These are phyloP conservation scores for Pyrenochaeta sp. DNA, from an alignment of 2,329 filamentous ascomycete genomes.

Conservation along the genomic window DNA sequence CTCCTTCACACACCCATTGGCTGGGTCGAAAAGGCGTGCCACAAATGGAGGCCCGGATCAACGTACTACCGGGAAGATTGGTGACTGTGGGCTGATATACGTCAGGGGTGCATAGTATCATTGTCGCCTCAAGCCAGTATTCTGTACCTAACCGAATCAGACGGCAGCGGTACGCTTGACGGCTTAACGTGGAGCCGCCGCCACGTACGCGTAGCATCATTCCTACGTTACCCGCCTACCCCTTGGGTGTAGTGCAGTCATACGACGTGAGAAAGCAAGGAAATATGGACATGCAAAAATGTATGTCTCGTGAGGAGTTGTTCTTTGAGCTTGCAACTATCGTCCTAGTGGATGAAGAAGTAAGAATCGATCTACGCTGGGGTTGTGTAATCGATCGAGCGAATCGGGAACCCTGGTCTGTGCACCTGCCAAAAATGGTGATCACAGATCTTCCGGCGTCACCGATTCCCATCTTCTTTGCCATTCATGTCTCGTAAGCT, in stretches of 20 bases:
- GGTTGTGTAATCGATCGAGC: constrained; percentile 21
- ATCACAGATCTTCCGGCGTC: background rate
- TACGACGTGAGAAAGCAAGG: constrained; percentile 5
- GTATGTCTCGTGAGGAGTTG: background rate
- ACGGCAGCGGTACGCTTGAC: constrained; percentile 13
- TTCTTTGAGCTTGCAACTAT: background rate
- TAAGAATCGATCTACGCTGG: constrained; percentile 19
- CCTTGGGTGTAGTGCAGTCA: constrained; percentile 10
- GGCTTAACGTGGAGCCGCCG: constrained; percentile 21
- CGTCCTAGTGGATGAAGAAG: background rate
- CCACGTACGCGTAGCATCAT: constrained; percentile 14
- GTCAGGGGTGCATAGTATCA: constrained; percentile 20
- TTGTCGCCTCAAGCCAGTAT: constrained; percentile 19
- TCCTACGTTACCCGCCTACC: background rate
- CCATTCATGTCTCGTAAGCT: background rate
- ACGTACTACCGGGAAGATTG: constrained; percentile 8
- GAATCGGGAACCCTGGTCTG: constrained; percentile 6
- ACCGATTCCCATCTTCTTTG: background rate
- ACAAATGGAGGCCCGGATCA: constrained; percentile 3
- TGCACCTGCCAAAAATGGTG: constrained; percentile 12
- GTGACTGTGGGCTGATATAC: constrained; percentile 19
- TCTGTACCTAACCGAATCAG: constrained; percentile 6
- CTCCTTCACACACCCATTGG: background rate
- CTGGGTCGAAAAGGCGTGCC: background rate
- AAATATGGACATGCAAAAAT: background rate